phyloP scores from a whole-genome alignment of 2,329 filamentous ascomycete species.

The Cercospora sp. region DNA sequence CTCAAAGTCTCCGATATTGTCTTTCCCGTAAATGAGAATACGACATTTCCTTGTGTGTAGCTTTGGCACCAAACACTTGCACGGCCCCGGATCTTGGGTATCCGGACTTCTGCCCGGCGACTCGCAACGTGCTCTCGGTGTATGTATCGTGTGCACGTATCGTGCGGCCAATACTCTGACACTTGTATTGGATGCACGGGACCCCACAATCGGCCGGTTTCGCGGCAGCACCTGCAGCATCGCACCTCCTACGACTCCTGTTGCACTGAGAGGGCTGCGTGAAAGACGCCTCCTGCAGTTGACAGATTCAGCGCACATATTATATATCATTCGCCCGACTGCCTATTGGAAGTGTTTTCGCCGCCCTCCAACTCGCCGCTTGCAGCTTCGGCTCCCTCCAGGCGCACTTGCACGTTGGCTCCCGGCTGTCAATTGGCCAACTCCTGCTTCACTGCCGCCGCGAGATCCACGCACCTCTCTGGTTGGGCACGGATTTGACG shows the following conservation, averaged over 20 bases:
- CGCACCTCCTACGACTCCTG: background rate
- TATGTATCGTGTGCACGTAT: background rate
- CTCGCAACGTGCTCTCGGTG: background rate
- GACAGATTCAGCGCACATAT: background rate
- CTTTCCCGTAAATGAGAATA: background rate
- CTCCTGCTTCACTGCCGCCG: conserved; percentile 8
- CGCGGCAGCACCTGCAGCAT: conserved; percentile 3
- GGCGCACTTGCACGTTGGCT: conserved; percentile 16
- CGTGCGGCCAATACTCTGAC: background rate
- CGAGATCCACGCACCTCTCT: conserved; percentile 5
- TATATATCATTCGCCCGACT: background rate
- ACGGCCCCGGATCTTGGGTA: background rate
- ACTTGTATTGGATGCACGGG: conserved; percentile 1
- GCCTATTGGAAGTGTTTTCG: conserved; percentile 5
- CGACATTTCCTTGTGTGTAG: background rate
- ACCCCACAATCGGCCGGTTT: conserved; percentile 1
- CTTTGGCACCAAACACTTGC: background rate
- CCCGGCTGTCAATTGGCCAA: conserved; percentile 13
- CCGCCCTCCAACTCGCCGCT: conserved; percentile 8
- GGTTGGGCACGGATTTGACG: conserved; percentile 14
- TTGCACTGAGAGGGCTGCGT: background rate
- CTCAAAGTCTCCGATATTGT: conserved; percentile 2
- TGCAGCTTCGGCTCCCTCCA: conserved; percentile 15
- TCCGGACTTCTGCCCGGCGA: background rate
- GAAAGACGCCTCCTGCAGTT: conserved; percentile 1